Evolutionary conservation across 495 filamentous ascomycete species (phyloP), one percentile per base, ranked within the genome.

Genomic region (Monascus purpureus): DNA sequence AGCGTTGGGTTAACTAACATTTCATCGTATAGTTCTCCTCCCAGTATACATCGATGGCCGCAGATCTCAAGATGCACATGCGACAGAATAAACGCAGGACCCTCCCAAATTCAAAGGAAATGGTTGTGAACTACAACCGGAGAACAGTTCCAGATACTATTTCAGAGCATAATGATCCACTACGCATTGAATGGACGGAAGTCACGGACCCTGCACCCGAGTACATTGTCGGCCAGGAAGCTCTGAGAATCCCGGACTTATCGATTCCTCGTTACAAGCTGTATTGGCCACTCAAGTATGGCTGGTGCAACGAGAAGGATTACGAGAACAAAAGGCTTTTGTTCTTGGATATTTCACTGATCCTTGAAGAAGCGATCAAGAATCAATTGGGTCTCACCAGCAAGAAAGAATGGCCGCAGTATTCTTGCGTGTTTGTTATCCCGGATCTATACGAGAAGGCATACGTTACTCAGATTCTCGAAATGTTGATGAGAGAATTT

Each of bases 111-210:
- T 92, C 87, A 0, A 93, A 93, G 47, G 90, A 96, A 38, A 63
- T 93, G 40, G 85, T 92, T 2, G 69, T 88, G 33, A 95, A 92
- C 49, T 95, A 77, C 59, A 97, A 97, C 50, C 70, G 81, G 23
- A 70, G 80, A 23, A 80, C 72, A 0, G 69, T 74, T 12, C 77
- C 85, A 5, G 88, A 95, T 39, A 72, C 67, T 15, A 96, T 97
- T 26, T 74, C 79, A 2, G 82, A 88, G 43, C 90, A 97, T 52
- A 96, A 95, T 43, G 90, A 97, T 44, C 79, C 86, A 0, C 59
- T 86, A 39, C 76, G 88, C 28, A 73, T 95, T 16, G 92, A 96
- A 29, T 97, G 90, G 90, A 97, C 90, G 1, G 86, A 95, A 36
- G 59, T 92, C n/a, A 66, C 73, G 13, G 64, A 68, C 33, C 52